Percentiles rank a stretch among this genome's conserved stretches.
Conservation (phyloP, 2,329 filamentous ascomycete species). For the Fusarium nurragi region DNA sequence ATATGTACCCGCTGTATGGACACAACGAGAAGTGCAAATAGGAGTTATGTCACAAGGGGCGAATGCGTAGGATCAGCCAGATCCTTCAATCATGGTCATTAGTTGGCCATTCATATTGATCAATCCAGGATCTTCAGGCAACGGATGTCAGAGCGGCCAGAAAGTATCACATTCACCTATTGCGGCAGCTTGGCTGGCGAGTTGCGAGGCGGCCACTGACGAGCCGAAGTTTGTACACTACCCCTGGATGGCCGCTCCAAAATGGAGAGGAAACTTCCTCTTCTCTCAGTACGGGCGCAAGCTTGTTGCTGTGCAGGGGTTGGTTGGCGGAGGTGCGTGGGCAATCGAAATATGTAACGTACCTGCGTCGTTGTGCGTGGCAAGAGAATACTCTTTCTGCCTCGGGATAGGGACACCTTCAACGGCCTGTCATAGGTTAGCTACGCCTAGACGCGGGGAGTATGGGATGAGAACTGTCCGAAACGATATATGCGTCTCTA, state of each 20-base stretch:
- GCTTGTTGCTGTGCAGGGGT: too few species aligned
- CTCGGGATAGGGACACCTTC: not conserved
- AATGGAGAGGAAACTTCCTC: not conserved
- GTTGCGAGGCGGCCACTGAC: not conserved
- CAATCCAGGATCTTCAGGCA: not conserved
- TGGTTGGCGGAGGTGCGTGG: not conserved
- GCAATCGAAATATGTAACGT: not conserved
- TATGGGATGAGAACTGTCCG: not conserved
- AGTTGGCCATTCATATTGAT: not conserved
- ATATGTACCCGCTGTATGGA: not conserved
- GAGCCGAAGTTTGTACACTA: not conserved
- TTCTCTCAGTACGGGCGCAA: accelerated
- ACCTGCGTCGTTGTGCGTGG: not conserved
- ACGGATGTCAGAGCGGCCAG: not conserved
- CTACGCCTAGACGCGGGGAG: too few species aligned
- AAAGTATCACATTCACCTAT: not conserved
- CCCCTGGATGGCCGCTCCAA: not conserved
- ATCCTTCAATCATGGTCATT: not conserved
- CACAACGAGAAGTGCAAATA: not conserved
- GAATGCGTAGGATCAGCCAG: not conserved
- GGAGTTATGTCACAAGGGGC: not conserved
- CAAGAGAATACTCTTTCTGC: not conserved
- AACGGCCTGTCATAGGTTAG: not conserved
- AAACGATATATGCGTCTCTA: not conserved
- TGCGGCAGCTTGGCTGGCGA: not conserved